Evolutionary conservation across 192 early-diverging fungal species (phyloP).

Genomic region (Coemansia sp.): DNA sequence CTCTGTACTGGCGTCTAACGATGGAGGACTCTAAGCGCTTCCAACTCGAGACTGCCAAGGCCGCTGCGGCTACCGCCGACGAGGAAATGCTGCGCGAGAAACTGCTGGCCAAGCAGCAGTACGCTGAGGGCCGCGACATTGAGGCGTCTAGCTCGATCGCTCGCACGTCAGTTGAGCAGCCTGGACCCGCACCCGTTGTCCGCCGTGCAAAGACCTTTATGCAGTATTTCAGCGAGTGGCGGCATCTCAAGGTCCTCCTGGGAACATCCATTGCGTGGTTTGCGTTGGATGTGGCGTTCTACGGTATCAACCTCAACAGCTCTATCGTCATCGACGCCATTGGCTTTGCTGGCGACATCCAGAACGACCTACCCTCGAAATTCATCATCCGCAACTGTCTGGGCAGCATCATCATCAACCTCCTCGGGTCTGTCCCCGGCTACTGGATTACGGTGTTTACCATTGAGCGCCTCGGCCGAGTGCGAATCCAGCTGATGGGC

Average conservation of each 20-base stretch:
- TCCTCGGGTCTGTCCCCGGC: constrained; percentile 85
- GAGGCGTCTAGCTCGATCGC: constrained; percentile 9
- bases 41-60: constrained; percentile 41
- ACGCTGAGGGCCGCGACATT: constrained; percentile 5
- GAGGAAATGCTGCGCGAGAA: constrained; percentile 47
- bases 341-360: constrained; percentile 56
- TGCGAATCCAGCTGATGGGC: constrained; percentile 89
- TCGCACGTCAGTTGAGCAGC: not conserved
- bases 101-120: constrained; percentile 33
- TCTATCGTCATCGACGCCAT: constrained; percentile 70
- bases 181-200: not conserved
- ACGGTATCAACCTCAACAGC: constrained; percentile 80
- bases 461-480: constrained; percentile 87
- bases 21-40: constrained; percentile 93
- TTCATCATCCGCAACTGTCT: constrained; percentile 66
- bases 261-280: constrained; percentile 77
- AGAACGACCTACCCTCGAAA: constrained; percentile 29
- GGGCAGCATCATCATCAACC: constrained; percentile 89
- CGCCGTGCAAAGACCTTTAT: constrained; percentile 55
- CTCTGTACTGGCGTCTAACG: constrained; percentile 89
- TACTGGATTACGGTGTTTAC: constrained; percentile 93
- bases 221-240: constrained; percentile 74
- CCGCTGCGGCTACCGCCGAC: constrained; percentile 38
- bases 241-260: constrained; percentile 76
- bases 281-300: constrained; percentile 75